A percentile compares a stretch with the other conserved stretches of the same genome.
phyloP scores from a whole-genome alignment of 2,329 filamentous ascomycete genomes.

The Sarocladium oryzae region DNA sequence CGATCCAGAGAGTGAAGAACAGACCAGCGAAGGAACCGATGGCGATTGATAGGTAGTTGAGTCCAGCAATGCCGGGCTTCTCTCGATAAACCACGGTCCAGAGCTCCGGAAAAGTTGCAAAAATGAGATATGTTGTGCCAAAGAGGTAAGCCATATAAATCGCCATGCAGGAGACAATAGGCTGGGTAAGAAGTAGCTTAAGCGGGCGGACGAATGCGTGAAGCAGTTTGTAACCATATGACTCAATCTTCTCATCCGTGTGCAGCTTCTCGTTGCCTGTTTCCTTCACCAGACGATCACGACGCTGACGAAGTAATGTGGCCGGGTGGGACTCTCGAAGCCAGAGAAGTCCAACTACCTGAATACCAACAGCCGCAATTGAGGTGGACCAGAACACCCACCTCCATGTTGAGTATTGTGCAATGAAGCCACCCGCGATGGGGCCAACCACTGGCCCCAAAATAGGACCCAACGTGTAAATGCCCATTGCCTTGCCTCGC shows the following conservation, averaged over 20 bases:
- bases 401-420: conserved; percentile 62
- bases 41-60: conserved; percentile 24
- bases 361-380: conserved; percentile 59
- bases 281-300: conserved; percentile 59
- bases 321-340: conserved; percentile 81
- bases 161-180: conserved; percentile 56
- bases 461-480: conserved; percentile 72
- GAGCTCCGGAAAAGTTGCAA: conserved; percentile 43
- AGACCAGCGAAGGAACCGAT: conserved; percentile 24
- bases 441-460: conserved; percentile 67
- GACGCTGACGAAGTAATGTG: conserved; percentile 60
- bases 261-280: conserved; percentile 60
- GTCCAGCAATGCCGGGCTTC: conserved; percentile 40
- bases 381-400: conserved; percentile 80
- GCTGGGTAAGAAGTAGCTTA: conserved; percentile 52
- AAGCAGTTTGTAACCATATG: conserved; percentile 19
- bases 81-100: conserved; percentile 54
- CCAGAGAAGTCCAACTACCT: conserved; percentile 68
- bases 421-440: conserved; percentile 66
- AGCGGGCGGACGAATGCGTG: conserved; percentile 61
- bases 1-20: conserved; percentile 33
- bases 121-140: conserved; percentile 51
- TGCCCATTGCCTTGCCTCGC: conserved; percentile 74
- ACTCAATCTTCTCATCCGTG: conserved; percentile 40
- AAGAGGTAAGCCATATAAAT: conserved; percentile 62